Evolutionary conservation across 1,284 basidiomycete species (phyloP).

Genomic region (Tetrapyrgos nigripes): DNA sequence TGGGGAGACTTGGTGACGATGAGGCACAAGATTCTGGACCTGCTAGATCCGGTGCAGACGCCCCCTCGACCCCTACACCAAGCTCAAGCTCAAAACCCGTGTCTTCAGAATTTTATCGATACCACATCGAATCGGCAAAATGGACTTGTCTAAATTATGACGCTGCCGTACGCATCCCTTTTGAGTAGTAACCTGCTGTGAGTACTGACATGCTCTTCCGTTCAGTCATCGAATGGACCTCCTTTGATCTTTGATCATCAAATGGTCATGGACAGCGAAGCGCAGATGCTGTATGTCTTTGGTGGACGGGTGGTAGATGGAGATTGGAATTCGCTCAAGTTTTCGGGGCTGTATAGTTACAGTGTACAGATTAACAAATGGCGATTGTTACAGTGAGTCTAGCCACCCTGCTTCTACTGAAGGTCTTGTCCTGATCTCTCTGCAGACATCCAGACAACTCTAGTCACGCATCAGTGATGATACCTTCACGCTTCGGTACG

Average conservation of each 20-base stretch:
- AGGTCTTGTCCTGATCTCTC: constrained; percentile 5
- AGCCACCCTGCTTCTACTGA: constrained; percentile 8
- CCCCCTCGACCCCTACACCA: constrained; percentile 13
- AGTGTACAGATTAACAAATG: constrained; percentile 67
- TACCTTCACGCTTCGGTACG: constrained; percentile 68
- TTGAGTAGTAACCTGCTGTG: not conserved
- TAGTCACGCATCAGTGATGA: constrained; percentile 37
- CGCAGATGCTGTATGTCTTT: constrained; percentile 78
- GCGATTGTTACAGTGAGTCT: constrained; percentile 66
- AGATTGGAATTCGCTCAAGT: constrained; percentile 61
- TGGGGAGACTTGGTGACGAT: constrained; percentile 69
- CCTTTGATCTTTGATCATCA: constrained; percentile 83
- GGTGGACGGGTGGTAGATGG: constrained; percentile 79
- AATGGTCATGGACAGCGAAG: constrained; percentile 77
- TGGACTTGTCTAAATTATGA: constrained; percentile 74
- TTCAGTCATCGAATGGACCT: constrained; percentile 51
- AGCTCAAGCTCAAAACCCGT: not conserved
- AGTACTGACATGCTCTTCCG: not conserved
- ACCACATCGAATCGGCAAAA: constrained; percentile 66
- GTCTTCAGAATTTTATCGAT: constrained; percentile 72
- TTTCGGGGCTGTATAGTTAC: constrained; percentile 76
- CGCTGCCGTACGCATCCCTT: constrained; percentile 56
- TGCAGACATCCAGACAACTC: constrained; percentile 40
- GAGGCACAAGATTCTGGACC: constrained; percentile 22
- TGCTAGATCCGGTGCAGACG: constrained; percentile 2